A percentile compares a stretch with the other conserved stretches of the same genome.
These are phyloP conservation scores for Wilcoxina mikolae DNA, from an alignment of 495 filamentous ascomycete species.

Conservation along the genomic window DNA sequence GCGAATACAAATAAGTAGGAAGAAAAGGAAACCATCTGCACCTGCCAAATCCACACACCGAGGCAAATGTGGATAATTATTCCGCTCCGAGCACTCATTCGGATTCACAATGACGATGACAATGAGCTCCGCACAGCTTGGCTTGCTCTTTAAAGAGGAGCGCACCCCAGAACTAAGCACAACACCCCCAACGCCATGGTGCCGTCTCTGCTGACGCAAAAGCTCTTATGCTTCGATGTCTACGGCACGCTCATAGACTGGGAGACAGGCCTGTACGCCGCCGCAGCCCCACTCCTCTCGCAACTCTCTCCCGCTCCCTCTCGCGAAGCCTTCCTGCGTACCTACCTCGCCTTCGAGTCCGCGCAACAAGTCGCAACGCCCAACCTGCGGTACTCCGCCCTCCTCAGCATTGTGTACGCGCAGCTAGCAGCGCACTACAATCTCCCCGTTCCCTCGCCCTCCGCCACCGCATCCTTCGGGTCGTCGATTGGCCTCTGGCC, in stretches of 20 bases:
- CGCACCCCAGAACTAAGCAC: too few relatives aligned
- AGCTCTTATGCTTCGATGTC: constrained; percentile 57
- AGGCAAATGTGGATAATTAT: too few relatives aligned
- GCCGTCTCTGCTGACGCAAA: not conserved
- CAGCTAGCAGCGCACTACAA: constrained; percentile 36
- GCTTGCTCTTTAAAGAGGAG: too few relatives aligned
- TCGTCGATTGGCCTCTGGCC: constrained; percentile 45
- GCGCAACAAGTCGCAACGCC: constrained; percentile 38
- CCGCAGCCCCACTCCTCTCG: constrained; percentile 26
- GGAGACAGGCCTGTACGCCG: constrained; percentile 28
- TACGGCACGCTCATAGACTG: constrained; percentile 58
- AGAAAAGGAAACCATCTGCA: too few relatives aligned
- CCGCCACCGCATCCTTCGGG: constrained; percentile 35
- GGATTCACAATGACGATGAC: too few relatives aligned
- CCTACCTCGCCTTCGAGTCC: constrained; percentile 34
- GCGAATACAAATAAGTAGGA: too few relatives aligned
- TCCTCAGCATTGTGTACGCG: constrained; percentile 40
- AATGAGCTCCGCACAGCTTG: too few relatives aligned
- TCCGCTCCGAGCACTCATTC: too few relatives aligned
- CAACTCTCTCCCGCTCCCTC: constrained; percentile 32
- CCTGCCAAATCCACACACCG: too few relatives aligned
- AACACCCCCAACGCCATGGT: too few relatives aligned
- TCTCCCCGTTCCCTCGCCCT: constrained; percentile 25
- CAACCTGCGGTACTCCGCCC: constrained; percentile 40
- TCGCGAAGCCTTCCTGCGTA: constrained; percentile 26